Evolutionary conservation across 2,329 filamentous ascomycete genomes (phyloP).

Genomic region (Diaporthe amygdali): DNA sequence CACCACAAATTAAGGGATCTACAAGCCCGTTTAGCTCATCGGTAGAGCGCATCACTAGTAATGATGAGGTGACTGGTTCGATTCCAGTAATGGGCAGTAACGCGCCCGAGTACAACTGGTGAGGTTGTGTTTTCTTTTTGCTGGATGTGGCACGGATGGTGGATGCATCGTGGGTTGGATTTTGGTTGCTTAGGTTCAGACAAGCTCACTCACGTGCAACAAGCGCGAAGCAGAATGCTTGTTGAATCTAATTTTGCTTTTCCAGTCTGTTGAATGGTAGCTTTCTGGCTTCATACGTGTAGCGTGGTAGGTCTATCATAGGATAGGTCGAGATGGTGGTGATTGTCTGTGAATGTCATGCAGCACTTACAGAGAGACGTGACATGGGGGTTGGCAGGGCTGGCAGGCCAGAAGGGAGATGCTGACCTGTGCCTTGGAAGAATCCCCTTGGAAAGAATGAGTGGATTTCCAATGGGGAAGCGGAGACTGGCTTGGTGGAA

Average conservation of each 20-base stretch:
- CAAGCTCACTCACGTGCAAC: no score
- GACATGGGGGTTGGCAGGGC: no score
- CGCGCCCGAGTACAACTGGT: accelerated
- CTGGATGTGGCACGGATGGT: not conserved
- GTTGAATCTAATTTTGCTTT: no score
- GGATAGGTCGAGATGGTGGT: no score
- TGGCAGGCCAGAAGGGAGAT: no score
- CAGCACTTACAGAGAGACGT: no score
- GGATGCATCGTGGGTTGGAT: not conserved
- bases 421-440: not conserved
- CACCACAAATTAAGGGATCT: not conserved
- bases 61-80: conserved; percentile 14
- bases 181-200: not conserved
- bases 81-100: conserved; percentile 8
- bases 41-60: conserved; percentile 14
- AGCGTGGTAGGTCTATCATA: no score
- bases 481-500: not conserved
- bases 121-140: not conserved
- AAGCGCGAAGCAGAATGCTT: no score
- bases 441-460: not conserved
- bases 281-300: no score
- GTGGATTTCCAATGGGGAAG: not conserved
- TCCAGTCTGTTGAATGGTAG: no score
- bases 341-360: no score
- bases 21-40: conserved; percentile 11